phyloP scores from a whole-genome alignment of 2,329 filamentous ascomycete genomes.

The Didymosphaeria variabile region DNA sequence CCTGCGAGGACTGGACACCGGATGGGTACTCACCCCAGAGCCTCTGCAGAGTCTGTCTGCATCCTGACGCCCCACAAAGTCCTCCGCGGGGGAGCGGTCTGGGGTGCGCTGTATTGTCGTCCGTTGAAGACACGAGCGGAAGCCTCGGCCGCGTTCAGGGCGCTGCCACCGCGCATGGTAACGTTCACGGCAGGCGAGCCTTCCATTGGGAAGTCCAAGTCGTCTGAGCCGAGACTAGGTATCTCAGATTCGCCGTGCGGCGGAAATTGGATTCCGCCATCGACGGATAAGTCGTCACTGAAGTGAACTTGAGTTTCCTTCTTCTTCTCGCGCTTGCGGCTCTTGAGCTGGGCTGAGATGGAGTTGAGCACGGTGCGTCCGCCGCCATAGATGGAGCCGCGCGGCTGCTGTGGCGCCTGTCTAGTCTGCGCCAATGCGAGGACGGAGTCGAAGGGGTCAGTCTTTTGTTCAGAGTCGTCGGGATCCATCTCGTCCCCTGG shows the following conservation, averaged over 20 bases:
- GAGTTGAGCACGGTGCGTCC: conserved; percentile 19
- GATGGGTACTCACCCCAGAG: conserved; percentile 16
- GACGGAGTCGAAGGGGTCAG: not conserved
- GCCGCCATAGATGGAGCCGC: conserved; percentile 28
- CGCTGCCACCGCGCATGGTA: not conserved
- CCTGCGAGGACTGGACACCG: not conserved
- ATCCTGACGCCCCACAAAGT: conserved; percentile 18
- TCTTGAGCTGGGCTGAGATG: conserved; percentile 9
- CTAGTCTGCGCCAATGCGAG: not conserved
- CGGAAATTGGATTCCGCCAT: not conserved
- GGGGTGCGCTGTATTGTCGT: not conserved
- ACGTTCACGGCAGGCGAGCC: not conserved
- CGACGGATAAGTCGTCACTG: conserved; percentile 2
- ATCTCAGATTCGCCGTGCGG: not conserved
- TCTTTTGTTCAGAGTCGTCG: conserved; percentile 14
- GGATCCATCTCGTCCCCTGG: conserved; percentile 23
- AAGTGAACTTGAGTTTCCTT: not conserved
- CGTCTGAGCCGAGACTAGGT: not conserved
- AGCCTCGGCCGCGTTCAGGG: not conserved
- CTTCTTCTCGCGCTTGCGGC: not conserved
- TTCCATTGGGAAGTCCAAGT: not conserved
- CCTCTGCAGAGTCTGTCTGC: conserved; percentile 12
- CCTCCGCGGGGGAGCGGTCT: not conserved
- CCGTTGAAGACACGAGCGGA: conserved; percentile 8
- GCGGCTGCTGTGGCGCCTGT: conserved; percentile 5